These are phyloP conservation scores for Pyrenophora graminea DNA, from an alignment of 2,329 filamentous ascomycete species.

Conservation along the genomic window DNA sequence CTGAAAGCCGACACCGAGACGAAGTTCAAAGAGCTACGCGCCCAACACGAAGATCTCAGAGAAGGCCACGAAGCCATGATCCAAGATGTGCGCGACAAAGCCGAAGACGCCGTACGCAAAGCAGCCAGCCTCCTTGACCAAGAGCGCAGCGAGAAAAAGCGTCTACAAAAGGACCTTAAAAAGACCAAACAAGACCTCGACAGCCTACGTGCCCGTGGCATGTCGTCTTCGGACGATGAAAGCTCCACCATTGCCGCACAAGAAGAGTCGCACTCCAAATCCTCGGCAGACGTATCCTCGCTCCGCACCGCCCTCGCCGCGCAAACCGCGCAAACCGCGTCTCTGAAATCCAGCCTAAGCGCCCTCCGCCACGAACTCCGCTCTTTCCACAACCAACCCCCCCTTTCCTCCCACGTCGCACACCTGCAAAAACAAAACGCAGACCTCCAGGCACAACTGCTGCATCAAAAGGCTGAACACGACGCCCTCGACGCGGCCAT, in stretches of 20 bases:
- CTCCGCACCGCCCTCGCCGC: conserved; percentile 34
- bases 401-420: conserved; percentile 2
- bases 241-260: conserved; percentile 11
- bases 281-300: conserved; percentile 26
- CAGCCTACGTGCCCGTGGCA: conserved; percentile 19
- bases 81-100: conserved; percentile 39
- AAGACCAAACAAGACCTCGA: conserved; percentile 26
- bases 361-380: conserved; percentile 22
- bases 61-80: conserved; percentile 34
- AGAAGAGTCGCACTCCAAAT: conserved; percentile 23
- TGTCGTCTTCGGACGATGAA: conserved; percentile 10
- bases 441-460: conserved; percentile 24
- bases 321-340: conserved; percentile 22
- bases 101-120: conserved; percentile 44
- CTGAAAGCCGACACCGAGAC: conserved; percentile 30
- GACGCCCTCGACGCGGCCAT: conserved; percentile 39
- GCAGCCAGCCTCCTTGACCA: conserved; percentile 37
- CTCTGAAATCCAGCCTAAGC: conserved; percentile 14
- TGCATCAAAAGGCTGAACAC: conserved; percentile 30
- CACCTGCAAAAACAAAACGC: conserved; percentile 15
- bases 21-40: conserved; percentile 32
- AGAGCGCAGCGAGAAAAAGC: conserved; percentile 41
- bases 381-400: conserved; percentile 20
- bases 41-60: conserved; percentile 31
- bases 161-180: conserved; percentile 34